These are phyloP conservation scores for Trypanosoma caninum DNA, from an alignment of 208 protist species.

Conservation along the genomic window DNA sequence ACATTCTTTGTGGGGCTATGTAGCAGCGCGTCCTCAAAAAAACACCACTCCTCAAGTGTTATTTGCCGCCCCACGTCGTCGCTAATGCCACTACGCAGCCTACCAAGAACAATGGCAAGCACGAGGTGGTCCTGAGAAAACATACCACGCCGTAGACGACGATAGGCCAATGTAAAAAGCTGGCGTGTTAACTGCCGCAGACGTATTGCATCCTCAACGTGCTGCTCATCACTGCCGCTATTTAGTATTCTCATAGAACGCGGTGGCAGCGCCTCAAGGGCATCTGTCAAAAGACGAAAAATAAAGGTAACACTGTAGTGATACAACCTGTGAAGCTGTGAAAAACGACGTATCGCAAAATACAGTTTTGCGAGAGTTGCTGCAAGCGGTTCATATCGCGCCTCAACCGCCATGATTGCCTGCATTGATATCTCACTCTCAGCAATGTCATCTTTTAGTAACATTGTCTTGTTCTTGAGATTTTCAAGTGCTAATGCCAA, in stretches of 20 bases:
- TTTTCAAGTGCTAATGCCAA: slow-evolving; percentile 93
- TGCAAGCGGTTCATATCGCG: slow-evolving; percentile 94
- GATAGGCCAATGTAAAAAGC: slow-evolving; percentile 76
- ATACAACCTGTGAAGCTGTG: slow-evolving; percentile 95
- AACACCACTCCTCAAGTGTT: slow-evolving; percentile 67
- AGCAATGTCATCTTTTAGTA: slow-evolving; percentile 88
- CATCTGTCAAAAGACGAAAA: slow-evolving; percentile 87
- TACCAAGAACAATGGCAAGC: slow-evolving; percentile 92
- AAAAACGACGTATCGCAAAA: slow-evolving; percentile 94
- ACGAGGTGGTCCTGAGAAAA: slow-evolving; percentile 94
- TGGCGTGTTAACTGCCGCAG: slow-evolving; percentile 40
- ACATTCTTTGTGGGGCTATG: slow-evolving; percentile 1
- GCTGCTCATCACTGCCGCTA: neutral
- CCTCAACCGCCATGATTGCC: slow-evolving; percentile 73
- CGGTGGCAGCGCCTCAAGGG: slow-evolving; percentile 63
- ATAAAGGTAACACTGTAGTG: slow-evolving; percentile 97
- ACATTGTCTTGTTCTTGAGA: slow-evolving; percentile 92
- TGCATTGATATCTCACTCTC: slow-evolving; percentile 93
- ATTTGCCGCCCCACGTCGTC: slow-evolving; percentile 28
- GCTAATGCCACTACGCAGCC: slow-evolving; percentile 80
- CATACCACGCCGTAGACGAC: slow-evolving; percentile 86
- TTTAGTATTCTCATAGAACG: neutral
- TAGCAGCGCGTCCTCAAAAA: slow-evolving; percentile 36
- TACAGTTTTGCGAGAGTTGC: slow-evolving; percentile 88
- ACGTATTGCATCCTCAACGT: slow-evolving; percentile 30